These are phyloP conservation scores for Vachellia pachyceras DNA, from an alignment of 306 rosid genomes.

Conservation along the genomic window DNA sequence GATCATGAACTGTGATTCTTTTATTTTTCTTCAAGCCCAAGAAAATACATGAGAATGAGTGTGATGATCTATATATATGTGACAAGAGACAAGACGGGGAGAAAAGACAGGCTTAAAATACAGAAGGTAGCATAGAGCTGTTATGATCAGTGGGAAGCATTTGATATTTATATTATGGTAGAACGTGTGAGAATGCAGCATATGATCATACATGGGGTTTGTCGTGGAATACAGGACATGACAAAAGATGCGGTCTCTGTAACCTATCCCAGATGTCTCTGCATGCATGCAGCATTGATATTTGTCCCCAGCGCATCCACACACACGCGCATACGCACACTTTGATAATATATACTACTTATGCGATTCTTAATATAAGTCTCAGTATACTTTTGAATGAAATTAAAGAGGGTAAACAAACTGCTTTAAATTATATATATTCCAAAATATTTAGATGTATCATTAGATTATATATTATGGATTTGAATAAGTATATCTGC, in stretches of 20 bases:
- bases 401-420: too few relatives aligned
- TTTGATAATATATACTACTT: too few relatives aligned
- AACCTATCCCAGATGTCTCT: not conserved
- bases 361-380: too few relatives aligned
- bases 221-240: not conserved
- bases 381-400: too few relatives aligned
- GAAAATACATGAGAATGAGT: not conserved
- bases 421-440: too few relatives aligned
- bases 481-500: too few relatives aligned
- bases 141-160: not conserved
- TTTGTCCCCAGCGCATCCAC: not conserved
- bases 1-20: not conserved
- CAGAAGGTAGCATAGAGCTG: not conserved
- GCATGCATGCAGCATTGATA: not conserved
- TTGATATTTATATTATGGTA: not conserved
- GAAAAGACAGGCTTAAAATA: not conserved
- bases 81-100: not conserved
- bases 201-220: not conserved
- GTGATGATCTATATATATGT: not conserved
- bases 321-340: not conserved
- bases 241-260: not conserved
- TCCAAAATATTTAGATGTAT: too few relatives aligned
- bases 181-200: not conserved
- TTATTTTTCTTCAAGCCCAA: not conserved
- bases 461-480: too few relatives aligned